Percentiles rank a stretch among this genome's conserved stretches.
Evolutionary conservation across 2,329 filamentous ascomycete genomes (phyloP).

Genomic region (Phyllosticta citribraziliensis): DNA sequence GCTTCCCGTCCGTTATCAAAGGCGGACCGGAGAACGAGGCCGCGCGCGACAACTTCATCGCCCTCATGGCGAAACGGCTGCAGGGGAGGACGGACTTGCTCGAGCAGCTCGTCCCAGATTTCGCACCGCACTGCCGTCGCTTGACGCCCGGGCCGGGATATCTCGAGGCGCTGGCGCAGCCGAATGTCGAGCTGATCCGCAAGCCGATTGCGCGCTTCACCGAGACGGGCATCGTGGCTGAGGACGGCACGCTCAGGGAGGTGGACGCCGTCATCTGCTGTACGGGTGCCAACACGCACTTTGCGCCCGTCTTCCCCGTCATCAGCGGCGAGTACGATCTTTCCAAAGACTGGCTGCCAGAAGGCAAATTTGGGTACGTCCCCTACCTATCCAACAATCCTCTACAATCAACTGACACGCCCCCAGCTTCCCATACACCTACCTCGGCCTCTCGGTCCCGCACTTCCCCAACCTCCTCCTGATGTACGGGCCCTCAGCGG

Average conservation of each 20-base stretch:
- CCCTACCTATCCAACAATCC: background rate
- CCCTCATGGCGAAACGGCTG: conserved; percentile 29
- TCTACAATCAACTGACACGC: background rate
- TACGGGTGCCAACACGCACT: conserved; percentile 51
- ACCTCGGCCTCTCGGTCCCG: conserved; percentile 53
- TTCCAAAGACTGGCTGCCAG: conserved; percentile 45
- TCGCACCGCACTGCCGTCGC: conserved; percentile 23
- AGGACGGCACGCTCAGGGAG: conserved; percentile 27
- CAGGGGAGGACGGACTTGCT: conserved; percentile 26
- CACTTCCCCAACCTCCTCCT: conserved; percentile 60
- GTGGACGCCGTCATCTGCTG: conserved; percentile 47
- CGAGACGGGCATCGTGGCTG: conserved; percentile 27
- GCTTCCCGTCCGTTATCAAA: conserved; percentile 29
- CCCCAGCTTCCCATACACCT: conserved; percentile 48
- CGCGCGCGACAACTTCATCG: conserved; percentile 22
- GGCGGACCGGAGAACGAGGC: conserved; percentile 25
- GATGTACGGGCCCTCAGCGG: conserved; percentile 51
- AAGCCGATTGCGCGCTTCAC: conserved; percentile 31
- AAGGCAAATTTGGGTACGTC: conserved; percentile 40
- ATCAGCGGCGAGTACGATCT: conserved; percentile 42
- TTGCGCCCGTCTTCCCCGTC: conserved; percentile 50
- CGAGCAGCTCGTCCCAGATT: conserved; percentile 33
- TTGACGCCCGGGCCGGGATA: conserved; percentile 26
- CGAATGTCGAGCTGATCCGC: conserved; percentile 32
- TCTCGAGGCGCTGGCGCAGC: conserved; percentile 31